Evolutionary conservation across 2,329 filamentous ascomycete species (phyloP).

Genomic region (Aspergillus pseudoviridinutans): DNA sequence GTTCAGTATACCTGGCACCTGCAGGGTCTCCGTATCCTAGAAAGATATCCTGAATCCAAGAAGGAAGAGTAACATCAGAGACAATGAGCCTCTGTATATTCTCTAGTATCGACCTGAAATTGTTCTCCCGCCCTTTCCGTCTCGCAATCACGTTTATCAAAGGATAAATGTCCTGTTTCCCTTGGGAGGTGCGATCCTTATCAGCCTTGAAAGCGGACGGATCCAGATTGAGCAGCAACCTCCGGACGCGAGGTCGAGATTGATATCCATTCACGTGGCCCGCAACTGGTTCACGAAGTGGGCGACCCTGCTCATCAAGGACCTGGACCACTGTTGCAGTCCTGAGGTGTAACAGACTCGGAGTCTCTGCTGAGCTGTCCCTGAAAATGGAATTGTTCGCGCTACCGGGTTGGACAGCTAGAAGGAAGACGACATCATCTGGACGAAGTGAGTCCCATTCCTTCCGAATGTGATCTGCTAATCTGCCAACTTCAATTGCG

Average conservation of each 20-base stretch:
- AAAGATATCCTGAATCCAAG: conserved; percentile 95
- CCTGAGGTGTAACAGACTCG: conserved; percentile 68
- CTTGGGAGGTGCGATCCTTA: conserved; percentile 59
- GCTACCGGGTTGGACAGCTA: conserved; percentile 64
- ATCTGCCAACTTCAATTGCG: conserved; percentile 71
- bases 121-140: conserved; percentile 84
- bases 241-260: conserved; percentile 57
- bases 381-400: conserved; percentile 18
- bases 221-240: conserved; percentile 78
- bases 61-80: conserved; percentile 78
- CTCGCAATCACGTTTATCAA: conserved; percentile 81
- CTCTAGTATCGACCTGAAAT: conserved; percentile 90
- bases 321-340: conserved; percentile 83
- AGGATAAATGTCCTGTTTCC: conserved; percentile 76
- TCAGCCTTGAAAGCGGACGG: conserved; percentile 73
- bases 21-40: conserved; percentile 94
- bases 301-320: conserved; percentile 76
- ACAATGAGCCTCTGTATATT: conserved; percentile 83
- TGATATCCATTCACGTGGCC: conserved; percentile 61
- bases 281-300: conserved; percentile 55
- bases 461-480: conserved; percentile 69
- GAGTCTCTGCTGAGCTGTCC: conserved; percentile 47
- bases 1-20: conserved; percentile 77
- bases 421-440: conserved; percentile 85
- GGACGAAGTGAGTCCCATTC: conserved; percentile 89